These are phyloP conservation scores for Scedosporium aurantiacum DNA, from an alignment of 2,329 filamentous ascomycete species.

Conservation along the genomic window DNA sequence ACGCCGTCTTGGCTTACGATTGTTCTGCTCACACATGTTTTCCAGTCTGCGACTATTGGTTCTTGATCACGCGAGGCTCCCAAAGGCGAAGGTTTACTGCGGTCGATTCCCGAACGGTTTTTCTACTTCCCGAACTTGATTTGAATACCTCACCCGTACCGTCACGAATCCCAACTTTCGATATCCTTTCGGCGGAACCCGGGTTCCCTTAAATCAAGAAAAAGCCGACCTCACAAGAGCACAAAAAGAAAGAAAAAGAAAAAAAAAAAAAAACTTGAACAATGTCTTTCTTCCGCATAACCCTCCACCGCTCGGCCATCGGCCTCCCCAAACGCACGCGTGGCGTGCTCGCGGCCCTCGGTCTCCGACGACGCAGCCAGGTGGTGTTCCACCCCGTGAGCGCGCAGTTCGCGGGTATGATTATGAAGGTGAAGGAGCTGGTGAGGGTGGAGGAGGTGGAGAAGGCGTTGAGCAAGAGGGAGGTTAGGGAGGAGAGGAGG, in stretches of 20 bases:
- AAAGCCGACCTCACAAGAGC: neutral
- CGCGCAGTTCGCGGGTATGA: constrained; percentile 74
- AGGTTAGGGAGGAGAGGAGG: constrained; percentile 61
- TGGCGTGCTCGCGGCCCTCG: constrained; percentile 74
- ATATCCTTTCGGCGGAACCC: neutral
- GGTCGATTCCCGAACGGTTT: neutral
- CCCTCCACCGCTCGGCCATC: constrained; percentile 79
- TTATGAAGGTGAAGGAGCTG: constrained; percentile 89
- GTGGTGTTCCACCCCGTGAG: constrained; percentile 84
- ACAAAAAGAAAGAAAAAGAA: neutral
- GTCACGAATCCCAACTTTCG: neutral
- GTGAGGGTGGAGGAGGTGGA: constrained; percentile 74
- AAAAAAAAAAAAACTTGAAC: constrained; percentile 5
- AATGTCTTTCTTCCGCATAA: constrained; percentile 84
- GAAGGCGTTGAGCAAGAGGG: constrained; percentile 45
- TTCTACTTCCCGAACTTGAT: neutral
- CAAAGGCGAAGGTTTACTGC: neutral
- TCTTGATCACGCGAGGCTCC: neutral
- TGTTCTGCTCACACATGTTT: neutral
- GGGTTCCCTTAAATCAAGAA: neutral
- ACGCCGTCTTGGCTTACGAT: too few relatives aligned
- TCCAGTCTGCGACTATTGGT: neutral
- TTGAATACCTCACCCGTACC: neutral
- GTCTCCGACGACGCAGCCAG: constrained; percentile 71
- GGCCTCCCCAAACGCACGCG: constrained; percentile 70